Conservation (phyloP, 177 flowering plant species). For the Vitis hybrid region DNA sequence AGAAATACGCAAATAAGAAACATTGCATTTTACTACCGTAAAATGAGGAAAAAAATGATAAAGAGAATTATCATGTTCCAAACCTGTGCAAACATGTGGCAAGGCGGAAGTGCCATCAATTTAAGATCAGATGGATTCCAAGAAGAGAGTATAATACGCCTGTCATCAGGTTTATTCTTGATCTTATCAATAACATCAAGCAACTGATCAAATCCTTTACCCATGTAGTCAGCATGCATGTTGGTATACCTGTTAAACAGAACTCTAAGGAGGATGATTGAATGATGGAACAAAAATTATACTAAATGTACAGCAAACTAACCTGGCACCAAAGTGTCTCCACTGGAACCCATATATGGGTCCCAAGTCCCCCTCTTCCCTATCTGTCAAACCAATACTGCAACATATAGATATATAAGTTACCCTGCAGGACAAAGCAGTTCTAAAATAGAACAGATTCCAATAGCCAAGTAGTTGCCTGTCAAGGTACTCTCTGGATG, state of each 20-base stretch:
- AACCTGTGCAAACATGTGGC: conserved; percentile 99
- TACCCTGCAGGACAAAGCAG: too few species aligned
- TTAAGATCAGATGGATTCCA: conserved; percentile 98
- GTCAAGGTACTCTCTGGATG: conserved; percentile 26
- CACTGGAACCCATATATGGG: conserved; percentile 97
- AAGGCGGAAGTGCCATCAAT: conserved; percentile 97
- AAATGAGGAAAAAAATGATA: not conserved
- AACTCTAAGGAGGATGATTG: not conserved
- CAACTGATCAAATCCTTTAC: conserved; percentile 96
- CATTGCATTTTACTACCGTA: not conserved
- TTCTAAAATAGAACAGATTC: too few species aligned
- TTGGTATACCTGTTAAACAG: conserved; percentile 62
- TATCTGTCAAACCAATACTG: conserved; percentile 77
- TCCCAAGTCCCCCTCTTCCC: conserved; percentile 97
- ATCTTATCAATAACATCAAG: conserved; percentile 86
- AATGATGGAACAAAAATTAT: not conserved
- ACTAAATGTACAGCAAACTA: conserved; percentile 1
- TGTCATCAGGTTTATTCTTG: conserved; percentile 78
- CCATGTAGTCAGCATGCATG: conserved; percentile 96
- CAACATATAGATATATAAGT: conserved; percentile 17
- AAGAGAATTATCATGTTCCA: not conserved
- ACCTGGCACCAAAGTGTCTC: conserved; percentile 99
- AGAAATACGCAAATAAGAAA: too few species aligned
- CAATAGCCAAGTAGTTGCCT: conserved; percentile 13
- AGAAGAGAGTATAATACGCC: conserved; percentile 86